Percentiles rank a stretch among this genome's conserved stretches.
These are phyloP conservation scores for Carex kokanica DNA, from an alignment of 176 grass and related monocot species.

Conservation along the genomic window DNA sequence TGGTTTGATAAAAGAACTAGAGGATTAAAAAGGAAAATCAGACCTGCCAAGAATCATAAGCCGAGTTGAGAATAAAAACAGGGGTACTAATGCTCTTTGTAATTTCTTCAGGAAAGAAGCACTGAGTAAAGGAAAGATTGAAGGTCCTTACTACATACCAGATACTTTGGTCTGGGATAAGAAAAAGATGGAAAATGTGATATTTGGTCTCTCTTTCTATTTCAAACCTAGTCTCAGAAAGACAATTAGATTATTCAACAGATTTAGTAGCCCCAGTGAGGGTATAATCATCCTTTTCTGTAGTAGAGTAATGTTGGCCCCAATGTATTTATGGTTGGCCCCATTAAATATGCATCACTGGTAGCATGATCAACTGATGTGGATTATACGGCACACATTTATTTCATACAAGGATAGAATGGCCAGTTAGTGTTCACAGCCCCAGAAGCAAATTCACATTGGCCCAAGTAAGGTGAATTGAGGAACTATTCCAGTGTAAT, in stretches of 20 bases:
- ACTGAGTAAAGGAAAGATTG: background rate
- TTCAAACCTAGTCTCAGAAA: background rate
- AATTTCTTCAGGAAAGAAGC: conserved; percentile 56
- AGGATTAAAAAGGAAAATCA: background rate
- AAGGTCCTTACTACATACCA: background rate
- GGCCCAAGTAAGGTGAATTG: background rate
- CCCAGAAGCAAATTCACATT: background rate
- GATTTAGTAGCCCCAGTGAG: background rate
- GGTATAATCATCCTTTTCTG: background rate
- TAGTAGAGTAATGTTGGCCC: background rate
- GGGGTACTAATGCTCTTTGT: conserved; percentile 47
- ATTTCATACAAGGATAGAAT: background rate
- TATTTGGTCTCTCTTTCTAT: background rate
- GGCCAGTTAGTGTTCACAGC: background rate
- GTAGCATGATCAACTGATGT: background rate
- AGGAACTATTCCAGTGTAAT: background rate
- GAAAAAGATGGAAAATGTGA: too few relatives aligned
- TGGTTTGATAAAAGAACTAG: background rate
- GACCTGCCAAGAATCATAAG: conserved; percentile 72
- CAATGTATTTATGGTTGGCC: background rate
- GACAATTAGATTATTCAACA: background rate
- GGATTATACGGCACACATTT: background rate
- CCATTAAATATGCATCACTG: background rate
- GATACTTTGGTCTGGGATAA: background rate
- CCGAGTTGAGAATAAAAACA: conserved; percentile 57